These are phyloP conservation scores for Fusarium oxysporum DNA, from an alignment of 2,329 filamentous ascomycete genomes.

Conservation along the genomic window DNA sequence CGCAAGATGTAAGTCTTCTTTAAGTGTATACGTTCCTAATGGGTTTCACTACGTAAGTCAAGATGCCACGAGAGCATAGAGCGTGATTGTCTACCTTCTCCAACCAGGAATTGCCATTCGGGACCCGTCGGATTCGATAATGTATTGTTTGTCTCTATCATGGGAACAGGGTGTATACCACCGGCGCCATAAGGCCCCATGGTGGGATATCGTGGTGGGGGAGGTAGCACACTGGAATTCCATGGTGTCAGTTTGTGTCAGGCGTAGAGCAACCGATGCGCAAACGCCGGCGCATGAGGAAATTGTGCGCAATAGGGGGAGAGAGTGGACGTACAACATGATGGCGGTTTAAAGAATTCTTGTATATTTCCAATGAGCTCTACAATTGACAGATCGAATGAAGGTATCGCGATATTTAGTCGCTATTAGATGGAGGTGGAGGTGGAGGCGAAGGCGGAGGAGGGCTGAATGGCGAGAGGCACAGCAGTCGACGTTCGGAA, in stretches of 20 bases:
- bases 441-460: conserved; percentile 15
- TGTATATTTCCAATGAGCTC: not conserved
- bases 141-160: conserved; percentile 95
- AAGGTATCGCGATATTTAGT: conserved; percentile 29
- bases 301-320: not conserved
- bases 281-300: not conserved
- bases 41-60: conserved; percentile 32
- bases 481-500: conserved; percentile 21
- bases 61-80: not conserved
- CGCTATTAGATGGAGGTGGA: not conserved
- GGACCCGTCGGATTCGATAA: conserved; percentile 82
- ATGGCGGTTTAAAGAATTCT: conserved; percentile 3
- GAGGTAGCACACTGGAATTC: conserved; percentile 78
- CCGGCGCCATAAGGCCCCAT: conserved; percentile 77
- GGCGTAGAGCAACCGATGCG: conserved; percentile 20
- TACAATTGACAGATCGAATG: not conserved
- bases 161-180: conserved; percentile 73
- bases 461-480: conserved; percentile 25
- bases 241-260: conserved; percentile 37
- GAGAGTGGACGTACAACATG: conserved; percentile 44
- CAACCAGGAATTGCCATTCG: conserved; percentile 90
- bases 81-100: conserved; percentile 74
- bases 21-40: conserved; percentile 86
- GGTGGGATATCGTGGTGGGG: conserved; percentile 85
- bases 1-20: conserved; percentile 91